Base-by-base conservation (phyloP, 179 eudicot species). In the Gypsophila paniculata region DNA sequence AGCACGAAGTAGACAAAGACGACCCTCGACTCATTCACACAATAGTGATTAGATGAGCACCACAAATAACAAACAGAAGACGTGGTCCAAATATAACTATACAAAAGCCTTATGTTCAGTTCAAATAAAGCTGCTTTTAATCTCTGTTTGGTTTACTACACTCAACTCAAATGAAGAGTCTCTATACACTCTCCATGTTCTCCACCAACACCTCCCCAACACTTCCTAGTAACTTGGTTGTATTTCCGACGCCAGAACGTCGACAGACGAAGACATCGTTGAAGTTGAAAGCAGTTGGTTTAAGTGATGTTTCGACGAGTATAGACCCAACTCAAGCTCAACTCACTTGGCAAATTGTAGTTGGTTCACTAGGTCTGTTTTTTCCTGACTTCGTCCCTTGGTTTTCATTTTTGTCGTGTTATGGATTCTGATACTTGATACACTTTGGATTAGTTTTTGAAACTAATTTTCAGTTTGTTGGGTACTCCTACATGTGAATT, bases 341-440 rank as follows among this genome's bases (percentile, higher is more conserved):
- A 72, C 9, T 79, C 52, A 67, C 82, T 12, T 79, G 82, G 79
- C 58, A 79, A 76, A 79, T 79, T 59, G 53, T 79, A 39, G 74
- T 79, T 36, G 82, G 82, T 64, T 6, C 82, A 61, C 63, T 79
- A 52, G 82, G 82, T 79, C 2, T 34, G 21, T 67, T 34, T 6
- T 42, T n/a, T 55, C 48, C n/a, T 18, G 6, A 18, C 11, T 21
- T 54, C 11, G 1, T 54, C 8, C 10, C 25, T 18, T 54, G 10
- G 22, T 18, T 29, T 29, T 29, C 34, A 29, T 29, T 29, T 29
- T 29, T 29, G 4, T 1, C 4, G 2, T 29, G 1, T 1, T 29
- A 29, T 29, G 34, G 34, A 29, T 29, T 29, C 34, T 4, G 34
- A 29, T 29, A 29, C 34, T 29, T 29, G 4, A 29, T 29, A 29